These are phyloP conservation scores for Cryphonectria naterciae DNA, from an alignment of 2,329 filamentous ascomycete genomes.

Conservation along the genomic window DNA sequence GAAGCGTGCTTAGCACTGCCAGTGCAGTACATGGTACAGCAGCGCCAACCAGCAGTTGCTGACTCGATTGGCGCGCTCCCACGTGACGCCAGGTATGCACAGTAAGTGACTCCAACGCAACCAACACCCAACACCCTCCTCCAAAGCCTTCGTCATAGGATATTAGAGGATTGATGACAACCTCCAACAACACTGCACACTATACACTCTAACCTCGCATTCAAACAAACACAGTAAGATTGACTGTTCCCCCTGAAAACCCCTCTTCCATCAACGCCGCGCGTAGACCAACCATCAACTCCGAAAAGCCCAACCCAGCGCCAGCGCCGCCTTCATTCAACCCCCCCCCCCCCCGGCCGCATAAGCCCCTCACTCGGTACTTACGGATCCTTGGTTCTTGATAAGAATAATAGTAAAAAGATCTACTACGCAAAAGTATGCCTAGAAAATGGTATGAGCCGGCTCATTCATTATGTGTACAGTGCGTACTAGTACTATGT, in stretches of 20 bases:
- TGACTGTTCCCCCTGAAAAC: too few species aligned
- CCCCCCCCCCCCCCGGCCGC: too few species aligned
- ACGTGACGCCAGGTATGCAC: slow-evolving; percentile 21
- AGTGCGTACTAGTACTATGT: neutral
- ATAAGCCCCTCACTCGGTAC: neutral
- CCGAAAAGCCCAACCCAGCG: neutral
- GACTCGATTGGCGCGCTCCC: slow-evolving; percentile 7
- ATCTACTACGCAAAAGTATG: neutral
- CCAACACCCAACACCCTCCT: neutral
- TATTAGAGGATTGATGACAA: neutral
- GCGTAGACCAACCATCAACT: neutral
- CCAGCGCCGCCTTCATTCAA: neutral
- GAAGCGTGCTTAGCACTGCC: slow-evolving; percentile 18
- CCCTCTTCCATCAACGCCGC: neutral
- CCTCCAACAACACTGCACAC: neutral
- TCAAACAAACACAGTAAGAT: neutral
- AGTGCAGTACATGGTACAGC: neutral
- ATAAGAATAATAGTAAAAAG: neutral
- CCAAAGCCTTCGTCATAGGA: neutral
- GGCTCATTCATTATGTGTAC: neutral
- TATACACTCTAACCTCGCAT: too few species aligned
- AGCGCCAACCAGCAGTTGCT: neutral
- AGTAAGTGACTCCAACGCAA: neutral
- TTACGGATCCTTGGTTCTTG: neutral
- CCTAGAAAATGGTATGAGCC: neutral